Conservation (phyloP, 768 basidiomycete genomes). For the Psilocybe azurescens region DNA sequence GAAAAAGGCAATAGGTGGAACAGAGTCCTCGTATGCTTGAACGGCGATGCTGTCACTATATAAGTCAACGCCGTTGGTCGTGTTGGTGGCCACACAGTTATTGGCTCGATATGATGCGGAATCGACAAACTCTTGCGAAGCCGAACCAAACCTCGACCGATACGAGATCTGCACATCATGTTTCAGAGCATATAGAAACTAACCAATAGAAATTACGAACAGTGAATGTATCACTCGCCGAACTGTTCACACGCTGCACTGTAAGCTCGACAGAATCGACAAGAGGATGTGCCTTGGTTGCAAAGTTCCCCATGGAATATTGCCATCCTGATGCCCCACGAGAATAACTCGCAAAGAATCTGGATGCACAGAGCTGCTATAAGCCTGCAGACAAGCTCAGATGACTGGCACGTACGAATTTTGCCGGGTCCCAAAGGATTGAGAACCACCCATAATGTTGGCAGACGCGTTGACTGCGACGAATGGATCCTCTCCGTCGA, state of each 20-base stretch:
- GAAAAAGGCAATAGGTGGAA: constrained; percentile 37
- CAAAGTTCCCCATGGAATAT: constrained; percentile 59
- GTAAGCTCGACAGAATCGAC: constrained; percentile 52
- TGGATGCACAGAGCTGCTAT: constrained; percentile 21
- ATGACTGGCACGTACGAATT: constrained; percentile 40
- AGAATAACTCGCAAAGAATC: constrained; percentile 53
- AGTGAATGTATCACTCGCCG: constrained; percentile 45
- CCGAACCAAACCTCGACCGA: constrained; percentile 55
- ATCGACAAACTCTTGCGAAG: constrained; percentile 52
- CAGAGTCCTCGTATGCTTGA: constrained; percentile 14
- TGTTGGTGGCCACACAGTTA: constrained; percentile 53
- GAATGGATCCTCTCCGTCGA: constrained; percentile 57
- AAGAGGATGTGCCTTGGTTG: constrained; percentile 56
- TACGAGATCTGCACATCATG: constrained; percentile 52
- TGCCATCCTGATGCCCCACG: constrained; percentile 42
- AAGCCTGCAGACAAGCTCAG: not conserved
- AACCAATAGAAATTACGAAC: constrained; percentile 34
- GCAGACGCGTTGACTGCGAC: constrained; percentile 58
- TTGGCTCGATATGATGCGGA: constrained; percentile 51
- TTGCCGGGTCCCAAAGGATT: constrained; percentile 55
- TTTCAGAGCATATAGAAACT: constrained; percentile 1
- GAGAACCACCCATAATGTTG: constrained; percentile 53
- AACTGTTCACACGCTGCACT: constrained; percentile 46
- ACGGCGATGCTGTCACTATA: constrained; percentile 27
- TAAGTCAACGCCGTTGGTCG: constrained; percentile 54